Evolutionary conservation across 208 protist genomes (phyloP).

Genomic region (Porcisia deanei): DNA sequence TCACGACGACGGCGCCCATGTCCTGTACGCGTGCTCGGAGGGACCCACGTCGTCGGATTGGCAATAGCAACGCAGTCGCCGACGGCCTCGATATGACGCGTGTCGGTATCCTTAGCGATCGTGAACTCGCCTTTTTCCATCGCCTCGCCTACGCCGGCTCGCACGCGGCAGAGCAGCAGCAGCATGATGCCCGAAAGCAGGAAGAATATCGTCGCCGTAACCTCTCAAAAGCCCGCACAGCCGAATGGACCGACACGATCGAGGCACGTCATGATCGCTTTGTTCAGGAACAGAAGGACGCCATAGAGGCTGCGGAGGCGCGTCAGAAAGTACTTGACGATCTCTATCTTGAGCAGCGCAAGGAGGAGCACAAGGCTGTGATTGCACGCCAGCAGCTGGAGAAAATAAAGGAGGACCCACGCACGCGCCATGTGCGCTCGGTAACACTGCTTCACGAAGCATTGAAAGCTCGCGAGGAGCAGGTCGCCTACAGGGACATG

Average conservation of each 20-base stretch:
- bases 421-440: conserved; percentile 63
- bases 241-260: conserved; percentile 70
- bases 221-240: conserved; percentile 46
- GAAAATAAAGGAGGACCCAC: conserved; percentile 72
- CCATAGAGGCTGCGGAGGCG: conserved; percentile 54
- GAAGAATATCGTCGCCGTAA: conserved; percentile 45
- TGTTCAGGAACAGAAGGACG: conserved; percentile 39
- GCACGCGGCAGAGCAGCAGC: conserved; percentile 33
- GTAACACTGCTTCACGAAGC: conserved; percentile 62
- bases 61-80: conserved; percentile 87
- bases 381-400: conserved; percentile 53
- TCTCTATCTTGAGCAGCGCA: conserved; percentile 57
- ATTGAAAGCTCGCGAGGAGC: conserved; percentile 64
- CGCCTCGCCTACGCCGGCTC: conserved; percentile 35
- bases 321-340: conserved; percentile 61
- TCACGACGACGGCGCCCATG: conserved; percentile 5
- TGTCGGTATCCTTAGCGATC: conserved; percentile 73
- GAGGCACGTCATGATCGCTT: conserved; percentile 67
- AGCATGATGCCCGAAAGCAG: conserved; percentile 27
- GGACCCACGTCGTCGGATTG: conserved; percentile 62
- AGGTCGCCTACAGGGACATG: conserved; percentile 62
- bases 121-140: conserved; percentile 68
- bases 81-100: conserved; percentile 50
- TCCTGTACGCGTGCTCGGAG: conserved; percentile 53
- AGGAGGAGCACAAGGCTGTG: conserved; percentile 52